Percentiles rank a stretch among this genome's conserved stretches.
Conservation (phyloP, 2,329 filamentous ascomycete genomes). For the Thielaviopsis musarum region DNA sequence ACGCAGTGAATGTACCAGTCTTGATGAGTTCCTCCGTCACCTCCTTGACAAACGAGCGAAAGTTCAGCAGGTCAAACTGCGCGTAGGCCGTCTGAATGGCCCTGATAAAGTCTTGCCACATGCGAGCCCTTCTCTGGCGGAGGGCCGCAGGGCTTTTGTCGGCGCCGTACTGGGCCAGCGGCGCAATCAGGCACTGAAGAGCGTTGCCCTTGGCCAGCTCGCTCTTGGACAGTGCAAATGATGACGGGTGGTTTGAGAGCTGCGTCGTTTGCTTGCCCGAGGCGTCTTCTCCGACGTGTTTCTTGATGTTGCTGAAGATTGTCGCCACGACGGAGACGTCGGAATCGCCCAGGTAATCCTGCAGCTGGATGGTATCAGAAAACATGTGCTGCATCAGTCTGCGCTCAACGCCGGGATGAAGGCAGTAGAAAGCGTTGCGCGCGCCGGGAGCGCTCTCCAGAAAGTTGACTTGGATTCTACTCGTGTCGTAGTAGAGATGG, state of each 20-base stretch:
- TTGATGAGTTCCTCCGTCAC: neutral
- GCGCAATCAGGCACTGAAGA: too few species aligned
- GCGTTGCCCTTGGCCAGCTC: too few species aligned
- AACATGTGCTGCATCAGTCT: neutral
- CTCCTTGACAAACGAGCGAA: neutral
- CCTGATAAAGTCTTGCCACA: neutral
- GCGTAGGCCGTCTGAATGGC: neutral
- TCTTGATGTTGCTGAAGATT: too few species aligned
- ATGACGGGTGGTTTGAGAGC: too few species aligned
- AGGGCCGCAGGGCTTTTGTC: neutral
- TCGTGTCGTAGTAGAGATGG: neutral
- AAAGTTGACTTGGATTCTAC: neutral
- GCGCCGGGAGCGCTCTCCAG: neutral
- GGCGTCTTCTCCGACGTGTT: too few species aligned
- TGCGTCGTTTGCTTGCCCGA: too few species aligned
- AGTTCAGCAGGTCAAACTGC: neutral
- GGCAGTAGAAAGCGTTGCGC: neutral
- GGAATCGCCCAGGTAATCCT: neutral
- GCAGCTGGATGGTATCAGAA: neutral
- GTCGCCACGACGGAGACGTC: neutral
- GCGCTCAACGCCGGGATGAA: neutral
- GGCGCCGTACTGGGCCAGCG: too few species aligned
- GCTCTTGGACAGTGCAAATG: too few species aligned
- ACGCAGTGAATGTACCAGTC: neutral
- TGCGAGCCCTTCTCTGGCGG: neutral